Evolutionary conservation across 2,329 filamentous ascomycete species (phyloP), one percentile per base, ranked within the genome.

Genomic region (Cadophora malorum): DNA sequence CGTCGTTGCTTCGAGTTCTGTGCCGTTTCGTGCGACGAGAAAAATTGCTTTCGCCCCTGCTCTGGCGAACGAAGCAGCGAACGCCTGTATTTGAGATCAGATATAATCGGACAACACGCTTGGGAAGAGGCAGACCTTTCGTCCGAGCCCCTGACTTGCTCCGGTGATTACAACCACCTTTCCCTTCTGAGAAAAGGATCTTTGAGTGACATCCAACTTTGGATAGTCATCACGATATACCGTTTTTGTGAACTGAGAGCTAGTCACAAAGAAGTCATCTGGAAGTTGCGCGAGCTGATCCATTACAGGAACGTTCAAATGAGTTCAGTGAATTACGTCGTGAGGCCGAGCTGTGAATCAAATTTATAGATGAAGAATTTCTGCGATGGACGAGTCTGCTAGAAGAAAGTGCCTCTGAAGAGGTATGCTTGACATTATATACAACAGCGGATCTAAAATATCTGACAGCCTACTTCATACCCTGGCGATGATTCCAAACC

Each of bases 61-160:
- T 35, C 74, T 76, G 2, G 78, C 79, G 49, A 72, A 72, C 12
- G 68, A 35, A 4, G 52, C 8, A 9, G 67, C 70, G 31, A 68
- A 67, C n/a, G 55, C 67, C 67, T 70, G 16, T 10, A 23, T 28
- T 25, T 25, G 50, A 52, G 14, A 23, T 56, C 31, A 38, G 16
- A 35, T 47, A 8, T 12, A 8, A 53, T 10, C 4, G 41, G 16
- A 45, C 41, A 12, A 6, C n/a, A 21, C 58, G 31, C 7, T 59
- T 14, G 21, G 28, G 25, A 2, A 16, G 10, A n/a, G 25, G 25
- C 21, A 49, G 61, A 65, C 63, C 12, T 66, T 47, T 64, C 56
- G 52, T 45, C 68, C 81, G n/a, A 82, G 68, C 1, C 81, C 80
- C 33, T 78, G 78, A 62, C 77, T 79, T 3, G 79, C 79, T 1